Conservation (phyloP, 179 eudicot genomes). For the Drosera spatulata region DNA sequence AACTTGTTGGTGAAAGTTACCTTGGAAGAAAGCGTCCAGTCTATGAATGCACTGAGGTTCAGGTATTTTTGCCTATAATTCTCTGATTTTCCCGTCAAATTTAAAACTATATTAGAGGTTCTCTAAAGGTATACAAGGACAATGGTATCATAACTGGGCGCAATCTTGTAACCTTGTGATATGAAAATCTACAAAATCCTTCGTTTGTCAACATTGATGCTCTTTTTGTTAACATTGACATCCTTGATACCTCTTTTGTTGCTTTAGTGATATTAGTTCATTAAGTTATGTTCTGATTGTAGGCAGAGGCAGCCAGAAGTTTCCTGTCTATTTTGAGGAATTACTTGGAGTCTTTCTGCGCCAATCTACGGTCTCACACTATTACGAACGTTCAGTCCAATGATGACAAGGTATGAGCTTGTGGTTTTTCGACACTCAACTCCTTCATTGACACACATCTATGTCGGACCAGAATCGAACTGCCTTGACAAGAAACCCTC, state of each 20-base stretch:
- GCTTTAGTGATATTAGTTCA: no score
- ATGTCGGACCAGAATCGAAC: not conserved
- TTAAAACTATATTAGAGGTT: not conserved
- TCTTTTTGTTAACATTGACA: no score
- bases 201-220: no score
- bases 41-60: conserved; percentile 70
- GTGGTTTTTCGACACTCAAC: not conserved
- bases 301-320: conserved; percentile 88
- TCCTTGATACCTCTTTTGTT: no score
- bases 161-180: no score
- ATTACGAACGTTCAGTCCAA: conserved; percentile 94
- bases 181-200: no score
- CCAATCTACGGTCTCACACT: conserved; percentile 87
- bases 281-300: conserved; percentile 7
- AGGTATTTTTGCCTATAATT: conserved; percentile 30
- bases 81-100: not conserved
- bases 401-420: conserved; percentile 72
- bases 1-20: conserved; percentile 86
- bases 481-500: not conserved
- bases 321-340: conserved; percentile 53
- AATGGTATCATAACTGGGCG: no score
- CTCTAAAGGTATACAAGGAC: no score
- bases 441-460: not conserved
- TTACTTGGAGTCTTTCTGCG: conserved; percentile 79
- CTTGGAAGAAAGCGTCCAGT: conserved; percentile 67